Evolutionary conservation across 768 basidiomycete species (phyloP), one percentile per base, ranked within the genome.

Genomic region (Atractiella rhizophila): DNA sequence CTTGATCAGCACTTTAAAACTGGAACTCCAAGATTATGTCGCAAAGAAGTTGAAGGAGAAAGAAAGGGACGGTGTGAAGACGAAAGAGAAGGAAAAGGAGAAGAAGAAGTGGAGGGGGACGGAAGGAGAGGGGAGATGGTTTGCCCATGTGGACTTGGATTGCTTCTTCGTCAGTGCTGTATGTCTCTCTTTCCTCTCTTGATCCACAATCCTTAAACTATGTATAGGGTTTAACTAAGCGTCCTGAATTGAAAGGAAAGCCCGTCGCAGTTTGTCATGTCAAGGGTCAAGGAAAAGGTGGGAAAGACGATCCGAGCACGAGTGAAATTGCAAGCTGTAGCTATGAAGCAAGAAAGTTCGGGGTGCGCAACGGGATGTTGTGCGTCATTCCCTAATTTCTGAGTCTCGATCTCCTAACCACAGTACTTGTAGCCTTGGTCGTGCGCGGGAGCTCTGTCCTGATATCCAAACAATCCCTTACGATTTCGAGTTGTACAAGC

Each of bases 111-210:
- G 51, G 4, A 53, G 42, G n/a, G 51, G 52, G 1, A 42, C 41
- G 11, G 47, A 41, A 3, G 28, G 4, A 3, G 32, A 74, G 23
- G 43, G 39, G 10, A 15, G 71, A 35, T 66, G 65, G 30, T 63
- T 63, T 26, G 65, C 63, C 3, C 61, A 60, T 44, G 59, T 63
- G 21, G 61, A 64, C 16, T 94, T 96, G 48, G 91, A 98, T 53
- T 82, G 75, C 48, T 96, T 94, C 64, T 98, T 98, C 54, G 86
- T 94, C 10, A 74, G 79, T 1, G 88, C 75, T n/a, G 81, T 83
- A 0, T 21, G 51, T 8, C 64, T 79, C 2, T 70, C 66, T 43
- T n/a, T n/a, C n/a, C n/a, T n/a, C n/a, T n/a, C n/a, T n/a, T n/a
- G n/a, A n/a, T n/a, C n/a, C n/a, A n/a, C n/a, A n/a, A n/a, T n/a